These are phyloP conservation scores for Amanita subjunquillea DNA, from an alignment of 768 basidiomycete genomes.

Conservation along the genomic window DNA sequence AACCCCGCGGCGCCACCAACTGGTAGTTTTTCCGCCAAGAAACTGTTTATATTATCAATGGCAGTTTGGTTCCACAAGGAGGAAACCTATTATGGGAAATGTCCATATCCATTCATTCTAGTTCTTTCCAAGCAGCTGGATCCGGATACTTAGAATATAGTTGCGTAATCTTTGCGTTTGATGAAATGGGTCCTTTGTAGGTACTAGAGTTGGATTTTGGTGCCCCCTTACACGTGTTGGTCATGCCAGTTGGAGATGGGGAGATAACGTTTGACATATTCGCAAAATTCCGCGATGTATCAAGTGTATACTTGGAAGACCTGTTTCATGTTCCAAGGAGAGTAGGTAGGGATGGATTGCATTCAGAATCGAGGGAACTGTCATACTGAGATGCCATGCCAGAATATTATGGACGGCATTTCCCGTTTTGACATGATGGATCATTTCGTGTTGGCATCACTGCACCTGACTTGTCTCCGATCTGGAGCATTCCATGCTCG, in stretches of 20 bases:
- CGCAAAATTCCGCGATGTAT: neutral
- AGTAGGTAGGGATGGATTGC: neutral
- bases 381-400: neutral
- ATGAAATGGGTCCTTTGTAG: neutral
- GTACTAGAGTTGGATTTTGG: neutral
- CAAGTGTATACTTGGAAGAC: neutral
- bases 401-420: neutral
- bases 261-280: neutral
- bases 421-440: neutral
- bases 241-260: neutral
- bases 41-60: neutral
- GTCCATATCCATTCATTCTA: neutral
- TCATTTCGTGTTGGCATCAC: neutral
- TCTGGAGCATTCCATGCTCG: neutral
- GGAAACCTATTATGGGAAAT: neutral
- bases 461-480: neutral
- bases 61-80: neutral
- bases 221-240: conserved; percentile 1
- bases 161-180: neutral
- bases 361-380: neutral
- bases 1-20: neutral
- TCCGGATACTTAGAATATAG: neutral
- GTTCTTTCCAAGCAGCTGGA: neutral
- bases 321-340: neutral
- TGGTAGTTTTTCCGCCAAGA: neutral